A percentile compares a stretch with the other conserved stretches of the same genome.
Evolutionary conservation across 306 rosid species (phyloP).

Genomic region (Rosa rugosa): DNA sequence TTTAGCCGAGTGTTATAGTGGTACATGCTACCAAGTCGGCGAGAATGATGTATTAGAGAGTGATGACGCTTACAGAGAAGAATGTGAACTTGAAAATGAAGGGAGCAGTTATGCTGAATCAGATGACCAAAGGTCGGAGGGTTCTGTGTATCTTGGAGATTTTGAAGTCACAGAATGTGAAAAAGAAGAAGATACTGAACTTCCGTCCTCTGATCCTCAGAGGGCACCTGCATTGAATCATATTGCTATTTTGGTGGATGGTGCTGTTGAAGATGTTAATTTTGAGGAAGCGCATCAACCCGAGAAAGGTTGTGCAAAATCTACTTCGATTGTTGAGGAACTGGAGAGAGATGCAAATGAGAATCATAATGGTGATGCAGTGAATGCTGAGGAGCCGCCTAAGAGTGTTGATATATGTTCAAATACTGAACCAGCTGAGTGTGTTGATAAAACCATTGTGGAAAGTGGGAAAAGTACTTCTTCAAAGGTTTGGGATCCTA

Average conservation of each 20-base stretch:
- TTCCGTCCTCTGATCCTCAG: slow-evolving; percentile 33
- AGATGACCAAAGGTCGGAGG: slow-evolving; percentile 37
- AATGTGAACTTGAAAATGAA: slow-evolving; percentile 43
- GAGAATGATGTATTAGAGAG: slow-evolving; percentile 42
- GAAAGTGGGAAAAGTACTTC: slow-evolving; percentile 31
- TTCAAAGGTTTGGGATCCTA: slow-evolving; percentile 44
- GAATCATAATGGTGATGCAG: slow-evolving; percentile 11
- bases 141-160: slow-evolving; percentile 45
- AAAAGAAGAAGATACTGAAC: slow-evolving; percentile 33
- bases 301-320: slow-evolving; percentile 30
- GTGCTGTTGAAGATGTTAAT: slow-evolving; percentile 14
- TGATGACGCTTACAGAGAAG: slow-evolving; percentile 35
- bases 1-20: slow-evolving; percentile 27
- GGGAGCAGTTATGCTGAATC: slow-evolving; percentile 30
- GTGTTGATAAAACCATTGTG: slow-evolving; percentile 32
- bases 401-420: slow-evolving; percentile 17
- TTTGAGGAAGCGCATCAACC: slow-evolving; percentile 37
- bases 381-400: slow-evolving; percentile 32
- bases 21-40: slow-evolving; percentile 25
- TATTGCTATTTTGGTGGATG: slow-evolving; percentile 28
- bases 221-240: slow-evolving; percentile 25
- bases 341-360: slow-evolving; percentile 3
- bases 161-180: slow-evolving; percentile 28
- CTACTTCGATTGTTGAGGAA: slow-evolving; percentile 16
- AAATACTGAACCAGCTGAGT: slow-evolving; percentile 30